phyloP scores from a whole-genome alignment of 73 alveolate species.

The Tetrahymena borealis region DNA sequence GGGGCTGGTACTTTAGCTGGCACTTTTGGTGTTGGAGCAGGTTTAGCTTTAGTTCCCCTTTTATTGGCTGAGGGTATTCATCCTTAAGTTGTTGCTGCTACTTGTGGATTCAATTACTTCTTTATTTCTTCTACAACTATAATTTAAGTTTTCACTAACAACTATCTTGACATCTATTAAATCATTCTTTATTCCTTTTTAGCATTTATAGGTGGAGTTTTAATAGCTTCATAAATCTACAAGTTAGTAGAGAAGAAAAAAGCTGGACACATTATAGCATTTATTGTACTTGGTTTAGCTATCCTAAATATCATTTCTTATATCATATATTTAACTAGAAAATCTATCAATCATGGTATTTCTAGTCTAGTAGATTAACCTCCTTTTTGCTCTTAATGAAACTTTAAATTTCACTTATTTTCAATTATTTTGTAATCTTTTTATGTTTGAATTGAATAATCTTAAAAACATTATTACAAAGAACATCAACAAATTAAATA shows the following conservation, averaged over 20 bases:
- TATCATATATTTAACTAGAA: neutral
- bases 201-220: neutral
- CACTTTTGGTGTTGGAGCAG: slow-evolving; percentile 22
- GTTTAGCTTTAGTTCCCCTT: slow-evolving; percentile 3
- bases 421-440: neutral
- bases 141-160: neutral
- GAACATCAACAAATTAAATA: too few species aligned
- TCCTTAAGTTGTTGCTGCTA: slow-evolving; percentile 38
- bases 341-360: neutral
- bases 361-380: neutral
- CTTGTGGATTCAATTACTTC: slow-evolving; percentile 15
- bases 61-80: neutral
- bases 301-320: neutral
- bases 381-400: neutral
- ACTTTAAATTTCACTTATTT: neutral
- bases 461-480: too few species aligned
- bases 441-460: too few species aligned
- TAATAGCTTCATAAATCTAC: neutral
- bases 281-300: neutral
- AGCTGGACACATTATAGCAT: neutral
- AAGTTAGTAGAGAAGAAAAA: neutral
- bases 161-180: neutral
- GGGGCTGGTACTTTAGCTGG: neutral
- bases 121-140: slow-evolving; percentile 6
- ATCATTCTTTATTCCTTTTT: neutral